Evolutionary conservation across 2,329 filamentous ascomycete species (phyloP).

Genomic region (Cytospora schulzeri): DNA sequence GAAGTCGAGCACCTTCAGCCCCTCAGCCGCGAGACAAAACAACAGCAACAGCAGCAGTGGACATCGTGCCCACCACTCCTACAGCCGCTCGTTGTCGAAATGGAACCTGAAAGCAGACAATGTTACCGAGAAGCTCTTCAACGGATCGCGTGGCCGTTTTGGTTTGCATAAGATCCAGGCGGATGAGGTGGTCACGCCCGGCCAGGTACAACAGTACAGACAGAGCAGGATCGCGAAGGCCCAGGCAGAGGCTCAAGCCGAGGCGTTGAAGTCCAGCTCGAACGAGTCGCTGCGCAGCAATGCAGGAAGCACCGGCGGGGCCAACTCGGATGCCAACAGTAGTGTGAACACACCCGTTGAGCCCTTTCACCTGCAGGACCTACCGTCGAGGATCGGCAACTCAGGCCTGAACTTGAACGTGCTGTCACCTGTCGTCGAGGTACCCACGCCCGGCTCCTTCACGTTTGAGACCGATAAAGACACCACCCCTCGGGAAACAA

Average conservation of each 20-base stretch:
- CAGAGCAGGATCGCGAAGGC: conserved; percentile 42
- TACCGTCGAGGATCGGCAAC: conserved; percentile 46
- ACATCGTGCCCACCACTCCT: conserved; percentile 20
- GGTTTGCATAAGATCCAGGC: conserved; percentile 48
- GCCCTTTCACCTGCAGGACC: conserved; percentile 52
- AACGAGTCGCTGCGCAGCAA: conserved; percentile 36
- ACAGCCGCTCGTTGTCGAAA: conserved; percentile 37
- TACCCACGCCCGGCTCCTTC: conserved; percentile 32
- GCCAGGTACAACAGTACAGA: conserved; percentile 51
- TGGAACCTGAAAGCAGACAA: conserved; percentile 57
- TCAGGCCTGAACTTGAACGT: conserved; percentile 38
- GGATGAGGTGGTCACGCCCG: conserved; percentile 61
- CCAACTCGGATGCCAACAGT: conserved; percentile 9
- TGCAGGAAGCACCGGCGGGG: conserved; percentile 34
- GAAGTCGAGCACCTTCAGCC: conserved; percentile 16
- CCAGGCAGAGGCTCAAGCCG: conserved; percentile 32
- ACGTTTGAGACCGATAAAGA: conserved; percentile 30
- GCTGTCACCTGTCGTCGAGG: conserved; percentile 35
- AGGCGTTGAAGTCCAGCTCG: conserved; percentile 31
- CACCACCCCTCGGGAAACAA: conserved; percentile 25
- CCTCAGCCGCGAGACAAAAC: conserved; percentile 3
- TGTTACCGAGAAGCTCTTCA: conserved; percentile 56
- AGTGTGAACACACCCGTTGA: conserved; percentile 45
- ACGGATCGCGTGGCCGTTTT: conserved; percentile 44
- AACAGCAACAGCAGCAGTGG: not conserved